Evolutionary conservation across 2,329 filamentous ascomycete species (phyloP).

Genomic region (Ceratocystis albifundus): DNA sequence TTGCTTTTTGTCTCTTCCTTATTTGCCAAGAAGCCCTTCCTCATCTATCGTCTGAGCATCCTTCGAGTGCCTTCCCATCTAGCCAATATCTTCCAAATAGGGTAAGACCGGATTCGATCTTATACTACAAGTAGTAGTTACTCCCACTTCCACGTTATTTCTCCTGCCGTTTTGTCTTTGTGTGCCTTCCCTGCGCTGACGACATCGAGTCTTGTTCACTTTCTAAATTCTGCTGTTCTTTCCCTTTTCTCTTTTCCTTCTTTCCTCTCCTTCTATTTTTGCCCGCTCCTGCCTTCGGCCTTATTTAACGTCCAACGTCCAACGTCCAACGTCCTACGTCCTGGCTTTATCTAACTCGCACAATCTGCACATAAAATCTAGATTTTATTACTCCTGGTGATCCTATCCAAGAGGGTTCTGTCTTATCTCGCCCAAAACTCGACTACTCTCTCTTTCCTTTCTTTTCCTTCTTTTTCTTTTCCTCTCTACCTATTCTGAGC

Average conservation of each 20-base stretch:
- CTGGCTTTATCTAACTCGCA: constrained; percentile 1
- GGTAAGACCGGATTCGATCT: constrained; percentile 3
- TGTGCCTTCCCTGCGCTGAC: constrained; percentile 2
- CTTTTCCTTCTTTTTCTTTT: not conserved
- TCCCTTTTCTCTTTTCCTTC: constrained; percentile 1
- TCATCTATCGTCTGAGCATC: constrained; percentile 2
- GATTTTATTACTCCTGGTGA: not conserved
- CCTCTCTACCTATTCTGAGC: not conserved
- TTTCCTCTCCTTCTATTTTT: not conserved
- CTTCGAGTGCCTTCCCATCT: not conserved
- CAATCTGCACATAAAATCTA: not conserved
- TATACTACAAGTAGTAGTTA: constrained; percentile 10
- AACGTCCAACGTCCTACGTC: not conserved
- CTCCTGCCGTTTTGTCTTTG: constrained; percentile 6
- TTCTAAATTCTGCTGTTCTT: constrained; percentile 7
- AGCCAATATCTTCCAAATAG: not conserved
- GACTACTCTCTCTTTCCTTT: not conserved
- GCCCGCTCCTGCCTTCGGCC: not conserved
- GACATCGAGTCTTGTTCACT: constrained; percentile 6
- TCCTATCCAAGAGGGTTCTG: not conserved
- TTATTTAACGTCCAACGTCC: not conserved
- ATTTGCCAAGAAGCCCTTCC: not conserved
- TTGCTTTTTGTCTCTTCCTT: not conserved
- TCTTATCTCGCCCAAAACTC: not conserved
- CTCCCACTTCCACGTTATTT: constrained; percentile 11